Evolutionary conservation across 1,284 basidiomycete genomes (phyloP).

Genomic region (Meira nashicola): DNA sequence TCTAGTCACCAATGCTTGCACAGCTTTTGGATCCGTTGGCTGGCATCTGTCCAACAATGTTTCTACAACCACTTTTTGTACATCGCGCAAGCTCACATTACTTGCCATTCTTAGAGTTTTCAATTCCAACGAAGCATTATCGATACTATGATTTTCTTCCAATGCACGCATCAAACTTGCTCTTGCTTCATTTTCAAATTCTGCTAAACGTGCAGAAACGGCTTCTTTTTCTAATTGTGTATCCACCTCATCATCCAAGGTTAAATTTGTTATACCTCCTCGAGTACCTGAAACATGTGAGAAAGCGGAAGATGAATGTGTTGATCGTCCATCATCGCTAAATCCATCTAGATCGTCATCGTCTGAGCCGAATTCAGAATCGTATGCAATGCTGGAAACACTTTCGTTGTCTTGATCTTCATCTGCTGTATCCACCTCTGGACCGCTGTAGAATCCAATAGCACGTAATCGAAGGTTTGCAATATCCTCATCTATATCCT

Average conservation of each 20-base stretch:
- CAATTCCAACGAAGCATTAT: slow-evolving; percentile 84
- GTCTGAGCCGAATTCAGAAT: slow-evolving; percentile 25
- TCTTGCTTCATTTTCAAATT: slow-evolving; percentile 71
- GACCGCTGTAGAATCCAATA: neutral
- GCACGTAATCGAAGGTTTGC: slow-evolving; percentile 10
- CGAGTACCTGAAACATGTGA: slow-evolving; percentile 13
- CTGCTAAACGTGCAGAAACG: slow-evolving; percentile 53
- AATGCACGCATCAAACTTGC: slow-evolving; percentile 83
- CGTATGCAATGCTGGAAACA: slow-evolving; percentile 38
- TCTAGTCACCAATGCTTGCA: slow-evolving; percentile 45
- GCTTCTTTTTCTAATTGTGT: slow-evolving; percentile 38
- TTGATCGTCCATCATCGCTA: slow-evolving; percentile 18
- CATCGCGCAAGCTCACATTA: slow-evolving; percentile 73
- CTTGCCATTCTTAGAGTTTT: slow-evolving; percentile 91
- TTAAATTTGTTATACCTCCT: slow-evolving; percentile 28
- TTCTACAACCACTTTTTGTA: slow-evolving; percentile 71
- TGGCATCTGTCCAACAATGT: slow-evolving; percentile 39
- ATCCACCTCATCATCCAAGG: slow-evolving; percentile 21
- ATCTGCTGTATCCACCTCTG: neutral
- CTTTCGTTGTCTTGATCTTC: slow-evolving; percentile 20
- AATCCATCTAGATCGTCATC: slow-evolving; percentile 15
- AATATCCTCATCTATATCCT: slow-evolving; percentile 1
- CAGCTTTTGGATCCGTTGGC: slow-evolving; percentile 27
- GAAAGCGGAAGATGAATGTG: slow-evolving; percentile 39
- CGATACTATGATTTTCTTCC: slow-evolving; percentile 79